Evolutionary conservation across 768 basidiomycete species (phyloP).

Genomic region (Asterophora lycoperdoides): DNA sequence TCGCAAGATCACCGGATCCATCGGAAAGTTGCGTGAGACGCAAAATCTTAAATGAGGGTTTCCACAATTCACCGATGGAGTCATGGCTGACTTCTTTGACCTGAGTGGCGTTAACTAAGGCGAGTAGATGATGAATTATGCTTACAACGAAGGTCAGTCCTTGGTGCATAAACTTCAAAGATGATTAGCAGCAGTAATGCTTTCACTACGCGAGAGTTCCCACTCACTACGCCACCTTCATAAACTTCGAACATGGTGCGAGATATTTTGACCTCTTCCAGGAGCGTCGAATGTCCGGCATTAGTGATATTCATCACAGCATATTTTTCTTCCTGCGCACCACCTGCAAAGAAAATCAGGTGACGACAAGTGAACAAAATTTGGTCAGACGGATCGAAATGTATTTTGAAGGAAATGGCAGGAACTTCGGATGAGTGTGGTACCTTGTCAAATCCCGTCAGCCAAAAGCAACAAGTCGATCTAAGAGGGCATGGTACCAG

Average conservation of each 20-base stretch:
- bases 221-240: constrained; percentile 77
- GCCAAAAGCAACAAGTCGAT: background rate
- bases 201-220: background rate
- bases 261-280: constrained; percentile 83
- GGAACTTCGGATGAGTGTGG: constrained; percentile 72
- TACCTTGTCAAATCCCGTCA: constrained; percentile 47
- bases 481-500: constrained; percentile 45
- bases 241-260: constrained; percentile 85
- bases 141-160: constrained; percentile 75
- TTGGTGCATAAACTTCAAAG: constrained; percentile 77
- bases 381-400: constrained; percentile 57
- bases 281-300: constrained; percentile 35
- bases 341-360: constrained; percentile 32
- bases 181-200: background rate
- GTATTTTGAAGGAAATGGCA: constrained; percentile 71
- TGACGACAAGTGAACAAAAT: background rate
- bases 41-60: no score
- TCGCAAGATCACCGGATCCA: no score
- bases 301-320: constrained; percentile 61
- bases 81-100: constrained; percentile 82
- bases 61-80: no score
- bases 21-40: no score
- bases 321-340: constrained; percentile 76
- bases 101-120: constrained; percentile 30
- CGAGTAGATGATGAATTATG: background rate